Percentiles rank a stretch among this genome's conserved stretches.
phyloP scores from a whole-genome alignment of 495 filamentous ascomycete species.

The Aspergillus nanangensis region DNA sequence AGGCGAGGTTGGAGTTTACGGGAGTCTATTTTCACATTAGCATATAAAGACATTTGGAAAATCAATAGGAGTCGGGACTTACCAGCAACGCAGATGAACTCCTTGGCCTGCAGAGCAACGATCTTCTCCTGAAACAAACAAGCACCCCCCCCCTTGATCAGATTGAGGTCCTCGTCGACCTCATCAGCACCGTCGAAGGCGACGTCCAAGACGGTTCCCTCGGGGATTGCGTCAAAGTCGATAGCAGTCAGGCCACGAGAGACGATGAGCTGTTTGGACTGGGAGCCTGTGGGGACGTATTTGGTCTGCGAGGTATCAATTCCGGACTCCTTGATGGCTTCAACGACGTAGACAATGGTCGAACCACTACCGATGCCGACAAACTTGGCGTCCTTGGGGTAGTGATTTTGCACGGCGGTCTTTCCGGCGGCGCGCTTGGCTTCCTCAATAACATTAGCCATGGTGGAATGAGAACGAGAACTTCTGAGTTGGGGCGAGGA shows the following conservation, averaged over 20 bases:
- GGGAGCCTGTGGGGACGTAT: constrained; percentile 90
- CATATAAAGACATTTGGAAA: background rate
- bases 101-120: constrained; percentile 76
- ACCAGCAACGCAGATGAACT: constrained; percentile 93
- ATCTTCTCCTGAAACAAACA: constrained; percentile 98
- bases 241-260: constrained; percentile 70
- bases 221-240: constrained; percentile 67
- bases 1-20: constrained; percentile 79
- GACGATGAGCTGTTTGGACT: constrained; percentile 78
- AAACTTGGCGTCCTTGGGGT: constrained; percentile 62
- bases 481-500: constrained; percentile 1
- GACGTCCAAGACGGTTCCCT: constrained; percentile 63
- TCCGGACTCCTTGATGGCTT: constrained; percentile 76
- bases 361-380: constrained; percentile 93
- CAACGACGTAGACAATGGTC: constrained; percentile 93
- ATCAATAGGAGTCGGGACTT: constrained; percentile 14
- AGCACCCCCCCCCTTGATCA: constrained; percentile 95
- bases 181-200: constrained; percentile 96
- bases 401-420: constrained; percentile 81
- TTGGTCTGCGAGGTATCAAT: constrained; percentile 56
- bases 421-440: constrained; percentile 82
- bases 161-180: constrained; percentile 90
- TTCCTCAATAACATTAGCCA: constrained; percentile 56
- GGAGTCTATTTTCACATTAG: constrained; percentile 52
- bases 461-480: constrained; percentile 27